Conservation (phyloP, 176 grass and related monocot genomes). For the Rhynchospora tenuis region DNA sequence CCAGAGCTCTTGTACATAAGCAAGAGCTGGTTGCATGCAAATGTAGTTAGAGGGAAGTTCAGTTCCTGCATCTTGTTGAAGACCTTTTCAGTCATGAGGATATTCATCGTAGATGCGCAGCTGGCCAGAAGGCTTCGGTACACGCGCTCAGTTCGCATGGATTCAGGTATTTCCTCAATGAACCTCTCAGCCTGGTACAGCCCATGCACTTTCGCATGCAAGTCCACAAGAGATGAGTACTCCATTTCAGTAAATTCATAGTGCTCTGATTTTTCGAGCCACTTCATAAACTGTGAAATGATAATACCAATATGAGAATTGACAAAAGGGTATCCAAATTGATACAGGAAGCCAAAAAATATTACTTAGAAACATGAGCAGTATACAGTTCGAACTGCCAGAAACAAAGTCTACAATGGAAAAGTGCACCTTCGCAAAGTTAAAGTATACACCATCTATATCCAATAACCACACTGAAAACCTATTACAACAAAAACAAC, state of each 20-base stretch:
- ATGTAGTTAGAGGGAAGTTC: slow-evolving; percentile 39
- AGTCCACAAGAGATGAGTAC: slow-evolving; percentile 62
- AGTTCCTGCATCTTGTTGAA: slow-evolving; percentile 65
- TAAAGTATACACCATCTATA: not conserved
- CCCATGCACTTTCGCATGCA: slow-evolving; percentile 48
- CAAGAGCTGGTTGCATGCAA: slow-evolving; percentile 67
- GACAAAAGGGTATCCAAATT: not conserved
- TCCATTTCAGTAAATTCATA: slow-evolving; percentile 48
- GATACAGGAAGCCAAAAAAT: not conserved
- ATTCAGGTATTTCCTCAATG: slow-evolving; percentile 39
- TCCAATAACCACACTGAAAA: not conserved
- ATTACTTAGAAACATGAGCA: not conserved
- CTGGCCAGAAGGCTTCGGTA: slow-evolving; percentile 54
- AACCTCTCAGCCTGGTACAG: slow-evolving; percentile 47
- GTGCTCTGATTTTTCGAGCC: slow-evolving; percentile 34
- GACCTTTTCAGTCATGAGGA: slow-evolving; percentile 44
- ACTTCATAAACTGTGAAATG: slow-evolving; percentile 58
- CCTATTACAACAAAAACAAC: no score
- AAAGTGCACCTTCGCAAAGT: not conserved
- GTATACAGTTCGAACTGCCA: not conserved
- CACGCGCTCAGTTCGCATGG: slow-evolving; percentile 41
- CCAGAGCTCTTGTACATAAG: slow-evolving; percentile 59
- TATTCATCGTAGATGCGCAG: slow-evolving; percentile 33
- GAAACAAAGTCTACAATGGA: slow-evolving; percentile 9
- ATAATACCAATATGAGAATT: not conserved